A percentile compares a stretch with the other conserved stretches of the same genome.
phyloP scores from a whole-genome alignment of 352 stramenopile species.

The Globisporangium radiosum region DNA sequence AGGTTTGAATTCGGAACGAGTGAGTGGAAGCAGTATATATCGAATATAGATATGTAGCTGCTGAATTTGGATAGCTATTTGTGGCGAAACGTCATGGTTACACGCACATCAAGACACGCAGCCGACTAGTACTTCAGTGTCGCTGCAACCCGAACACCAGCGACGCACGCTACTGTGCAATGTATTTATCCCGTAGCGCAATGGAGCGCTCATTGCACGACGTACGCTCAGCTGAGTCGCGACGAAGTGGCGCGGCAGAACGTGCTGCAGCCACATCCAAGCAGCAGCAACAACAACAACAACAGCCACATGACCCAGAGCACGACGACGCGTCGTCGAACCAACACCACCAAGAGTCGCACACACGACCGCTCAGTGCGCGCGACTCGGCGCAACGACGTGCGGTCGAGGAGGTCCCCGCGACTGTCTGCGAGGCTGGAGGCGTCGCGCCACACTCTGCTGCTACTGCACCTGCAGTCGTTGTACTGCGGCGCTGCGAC shows the following conservation, averaged over 20 bases:
- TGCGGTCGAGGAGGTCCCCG: not conserved
- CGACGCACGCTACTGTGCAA: too few species aligned
- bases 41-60: not conserved
- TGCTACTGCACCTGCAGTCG: conserved; percentile 3
- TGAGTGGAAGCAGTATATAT: not conserved
- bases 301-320: not conserved
- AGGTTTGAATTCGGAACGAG: too few species aligned
- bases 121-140: too few species aligned
- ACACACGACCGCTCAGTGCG: not conserved
- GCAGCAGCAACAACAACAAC: not conserved
- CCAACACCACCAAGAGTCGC: not conserved
- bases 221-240: too few species aligned
- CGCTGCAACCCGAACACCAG: too few species aligned
- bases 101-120: too few species aligned
- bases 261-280: not conserved
- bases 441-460: not conserved
- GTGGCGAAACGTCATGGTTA: too few species aligned
- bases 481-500: conserved; percentile 63
- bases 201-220: too few species aligned
- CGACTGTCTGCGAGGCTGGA: not conserved
- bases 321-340: not conserved
- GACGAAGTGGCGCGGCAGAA: too few species aligned
- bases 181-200: too few species aligned
- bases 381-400: not conserved
- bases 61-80: too few species aligned